Base-by-base conservation (phyloP, 2,329 filamentous ascomycete species). In the Fusarium liriodendri region DNA sequence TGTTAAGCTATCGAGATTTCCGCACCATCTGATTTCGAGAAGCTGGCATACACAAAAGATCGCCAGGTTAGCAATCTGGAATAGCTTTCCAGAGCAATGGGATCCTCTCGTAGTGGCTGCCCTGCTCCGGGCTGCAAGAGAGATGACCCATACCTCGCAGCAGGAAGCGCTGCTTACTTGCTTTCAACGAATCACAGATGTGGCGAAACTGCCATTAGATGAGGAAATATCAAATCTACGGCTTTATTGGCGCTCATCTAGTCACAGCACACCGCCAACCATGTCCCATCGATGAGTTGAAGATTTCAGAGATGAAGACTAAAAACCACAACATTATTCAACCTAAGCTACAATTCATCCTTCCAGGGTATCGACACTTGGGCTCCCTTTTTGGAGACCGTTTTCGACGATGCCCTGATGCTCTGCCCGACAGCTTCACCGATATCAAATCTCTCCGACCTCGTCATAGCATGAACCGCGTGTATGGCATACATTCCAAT, bases 401-500 rank as follows among this genome's bases (percentile, higher is more conserved):
- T 66, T 27, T 59, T 62, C 27, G 67, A 58, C 7, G 67, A 55
- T 47, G 63, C 67, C 32, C 11, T 22, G 16, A 66, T 69, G 5
- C 45, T 59, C 27, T 25, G 27, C 32, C 16, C 47, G 5, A 69
- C 42, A 32, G 66, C 62, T 4, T 27, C n/a, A 20, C 29, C 52
- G 8, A 68, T 60, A 35, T 61, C 62, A 54, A 65, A 65, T 7
- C 40, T 27, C 32, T 60, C 37, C 10, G 37, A 38, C 42, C 11
- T 38, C 27, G 25, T 22, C 11, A 27, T 38, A 3, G 25, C 54
- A 13, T 59, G 9, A n/a, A 32, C 66, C 7, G 33, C 40, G 29
- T 37, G 29, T 35, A 92, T 88, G 1, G 91, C 90, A 80, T 94
- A 93, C 1, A 88, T 91, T 2, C 93, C 93, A 2, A 93, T 90